Evolutionary conservation across 768 basidiomycete species (phyloP).

Genomic region (Vishniacozyma victoriae): DNA sequence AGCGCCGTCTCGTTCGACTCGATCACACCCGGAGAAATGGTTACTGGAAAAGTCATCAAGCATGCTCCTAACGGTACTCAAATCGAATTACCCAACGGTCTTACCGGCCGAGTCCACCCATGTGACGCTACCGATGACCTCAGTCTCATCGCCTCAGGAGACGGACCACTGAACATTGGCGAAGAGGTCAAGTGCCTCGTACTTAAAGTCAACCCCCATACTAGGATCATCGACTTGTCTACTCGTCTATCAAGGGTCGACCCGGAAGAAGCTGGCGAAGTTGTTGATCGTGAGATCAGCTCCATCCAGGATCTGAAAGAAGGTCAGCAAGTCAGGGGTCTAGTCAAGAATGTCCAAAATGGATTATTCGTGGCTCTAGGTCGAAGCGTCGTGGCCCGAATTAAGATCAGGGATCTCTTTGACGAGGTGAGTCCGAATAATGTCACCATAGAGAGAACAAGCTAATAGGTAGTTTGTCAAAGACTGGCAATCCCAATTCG

Average conservation of each 20-base stretch:
- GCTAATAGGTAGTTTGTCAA: constrained; percentile 66
- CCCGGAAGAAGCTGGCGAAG: constrained; percentile 48
- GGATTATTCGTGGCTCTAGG: constrained; percentile 86
- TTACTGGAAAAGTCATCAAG: constrained; percentile 72
- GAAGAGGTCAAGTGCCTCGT: constrained; percentile 67
- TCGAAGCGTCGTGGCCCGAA: constrained; percentile 74
- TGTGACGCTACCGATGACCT: constrained; percentile 80
- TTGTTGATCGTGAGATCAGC: constrained; percentile 67
- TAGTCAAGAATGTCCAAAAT: constrained; percentile 74
- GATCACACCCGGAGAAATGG: constrained; percentile 64
- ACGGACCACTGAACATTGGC: constrained; percentile 55
- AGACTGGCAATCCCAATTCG: constrained; percentile 84
- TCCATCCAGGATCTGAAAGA: constrained; percentile 59
- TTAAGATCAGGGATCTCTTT: constrained; percentile 89
- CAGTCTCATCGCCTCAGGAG: constrained; percentile 45
- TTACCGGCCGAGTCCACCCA: constrained; percentile 72
- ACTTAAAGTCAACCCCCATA: constrained; percentile 60
- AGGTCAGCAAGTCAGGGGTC: constrained; percentile 75
- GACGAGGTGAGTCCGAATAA: constrained; percentile 58
- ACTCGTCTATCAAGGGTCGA: constrained; percentile 67
- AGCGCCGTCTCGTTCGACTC: constrained; percentile 58
- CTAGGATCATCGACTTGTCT: constrained; percentile 69
- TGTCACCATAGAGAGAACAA: not conserved
- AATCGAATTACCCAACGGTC: constrained; percentile 65
- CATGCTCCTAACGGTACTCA: constrained; percentile 67